phyloP scores from a whole-genome alignment of 2,329 filamentous ascomycete genomes.

The Boeremia lycopersici region DNA sequence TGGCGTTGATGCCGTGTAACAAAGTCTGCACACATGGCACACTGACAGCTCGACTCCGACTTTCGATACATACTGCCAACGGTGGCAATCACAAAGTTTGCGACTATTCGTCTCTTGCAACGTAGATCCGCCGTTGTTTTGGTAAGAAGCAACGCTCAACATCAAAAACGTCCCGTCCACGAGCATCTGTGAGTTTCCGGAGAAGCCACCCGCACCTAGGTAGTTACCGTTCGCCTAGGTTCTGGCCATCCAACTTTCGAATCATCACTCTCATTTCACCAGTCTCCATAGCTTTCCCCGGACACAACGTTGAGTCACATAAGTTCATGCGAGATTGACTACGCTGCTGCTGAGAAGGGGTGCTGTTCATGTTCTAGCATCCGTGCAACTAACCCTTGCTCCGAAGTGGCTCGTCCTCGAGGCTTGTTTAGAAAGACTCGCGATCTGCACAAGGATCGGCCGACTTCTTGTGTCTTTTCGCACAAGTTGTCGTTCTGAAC shows the following conservation, averaged over 20 bases:
- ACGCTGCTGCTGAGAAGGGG: background rate
- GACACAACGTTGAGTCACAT: too few relatives aligned
- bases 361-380: background rate
- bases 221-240: too few relatives aligned
- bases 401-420: background rate
- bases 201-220: too few relatives aligned
- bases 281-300: too few relatives aligned
- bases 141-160: constrained; percentile 4
- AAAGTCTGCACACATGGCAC: background rate
- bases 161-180: background rate
- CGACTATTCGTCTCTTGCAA: background rate
- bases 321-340: background rate
- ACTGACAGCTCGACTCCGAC: background rate
- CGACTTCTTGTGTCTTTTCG: background rate
- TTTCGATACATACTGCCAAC: background rate
- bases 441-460: constrained; percentile 10
- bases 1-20: constrained; percentile 1
- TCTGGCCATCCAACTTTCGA: too few relatives aligned
- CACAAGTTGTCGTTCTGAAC: background rate
- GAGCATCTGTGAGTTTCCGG: background rate
- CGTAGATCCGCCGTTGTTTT: background rate
- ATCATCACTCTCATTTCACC: too few relatives aligned
- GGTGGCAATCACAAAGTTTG: background rate
- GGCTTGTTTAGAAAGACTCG: background rate
- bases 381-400: background rate